Base-by-base conservation (phyloP, 257 asterid genomes). In the Jacaranda copaia region DNA sequence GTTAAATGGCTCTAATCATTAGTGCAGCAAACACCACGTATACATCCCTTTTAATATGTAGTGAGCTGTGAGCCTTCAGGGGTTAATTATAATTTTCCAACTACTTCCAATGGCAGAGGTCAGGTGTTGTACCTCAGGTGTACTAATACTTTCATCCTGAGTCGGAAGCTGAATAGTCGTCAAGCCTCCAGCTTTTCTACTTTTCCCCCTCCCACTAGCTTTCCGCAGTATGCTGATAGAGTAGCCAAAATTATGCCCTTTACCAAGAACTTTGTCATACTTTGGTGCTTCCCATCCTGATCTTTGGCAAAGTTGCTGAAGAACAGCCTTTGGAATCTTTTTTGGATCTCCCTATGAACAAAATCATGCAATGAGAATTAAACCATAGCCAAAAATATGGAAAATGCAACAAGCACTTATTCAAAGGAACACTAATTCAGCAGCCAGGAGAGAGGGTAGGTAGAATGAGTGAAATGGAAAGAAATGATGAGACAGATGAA, bases 211-310 rank as follows among this genome's bases (percentile, higher is more conserved):
- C 76, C 99, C 99, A 74, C 91, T 90, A 79, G 99, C 93, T 89
- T 91, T 95, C 72, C 92, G 96, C 82, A 95, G 83, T 74, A 93
- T 81, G 64, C 93, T 91, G 55, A 93, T 85, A 73, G 94, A 81
- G 89, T 95, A 95, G 76, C 81, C 84, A 78, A 85, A 81, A 83
- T 51, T 78, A 51, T 77, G 80, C 71, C 87, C 89, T 73, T 81
- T 86, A 78, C 85, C 89, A 69, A 70, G 82, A 77, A 84, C 83
- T 87, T 89, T 93, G 51, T 84, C 88, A 80, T 90, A 95, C 83
- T 88, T 95, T 73, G 98, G 99, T 14, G 98, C 98, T 76, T 90
- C 99, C 99, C 99, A 95, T 19, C 96, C 97, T 72, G 92, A 92
- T 87, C 80, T 93, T 87, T 93, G 97, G 85, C 98, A 93, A 87